phyloP scores from a whole-genome alignment of 768 basidiomycete species.

The Coprinopsis marcescibilis region DNA sequence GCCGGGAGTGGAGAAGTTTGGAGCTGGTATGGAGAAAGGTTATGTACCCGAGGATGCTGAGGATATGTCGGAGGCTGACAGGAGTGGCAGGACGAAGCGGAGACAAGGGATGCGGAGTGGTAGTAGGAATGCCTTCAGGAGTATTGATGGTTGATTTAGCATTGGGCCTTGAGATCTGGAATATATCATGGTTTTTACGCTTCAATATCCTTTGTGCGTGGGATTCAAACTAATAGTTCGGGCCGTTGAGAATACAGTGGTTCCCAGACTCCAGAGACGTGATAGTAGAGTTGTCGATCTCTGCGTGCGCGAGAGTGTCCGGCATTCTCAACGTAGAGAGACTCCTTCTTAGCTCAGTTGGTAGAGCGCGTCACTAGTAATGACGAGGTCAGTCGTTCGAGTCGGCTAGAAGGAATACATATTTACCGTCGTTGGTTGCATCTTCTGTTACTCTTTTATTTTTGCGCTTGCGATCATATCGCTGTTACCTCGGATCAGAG shows the following conservation, averaged over 20 bases:
- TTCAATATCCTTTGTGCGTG: too few species aligned
- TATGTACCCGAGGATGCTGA: constrained; percentile 40
- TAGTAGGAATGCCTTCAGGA: constrained; percentile 77
- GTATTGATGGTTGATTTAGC: too few species aligned
- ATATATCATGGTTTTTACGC: too few species aligned
- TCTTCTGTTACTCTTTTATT: neutral
- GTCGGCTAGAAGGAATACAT: constrained; percentile 32
- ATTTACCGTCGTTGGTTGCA: too few species aligned
- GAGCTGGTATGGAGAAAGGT: constrained; percentile 86
- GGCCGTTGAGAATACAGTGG: too few species aligned
- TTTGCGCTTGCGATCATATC: neutral
- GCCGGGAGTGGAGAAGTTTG: constrained; percentile 74
- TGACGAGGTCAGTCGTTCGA: constrained; percentile 34
- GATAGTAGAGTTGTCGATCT: too few species aligned
- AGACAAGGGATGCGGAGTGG: constrained; percentile 82
- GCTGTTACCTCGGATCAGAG: neutral
- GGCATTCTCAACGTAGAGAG: too few species aligned
- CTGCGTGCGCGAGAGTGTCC: too few species aligned
- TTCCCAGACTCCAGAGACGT: too few species aligned
- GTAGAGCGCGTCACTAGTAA: constrained; percentile 57
- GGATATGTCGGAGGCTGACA: constrained; percentile 53
- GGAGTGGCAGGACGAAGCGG: constrained; percentile 73
- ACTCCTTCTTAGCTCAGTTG: constrained; percentile 55
- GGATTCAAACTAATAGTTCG: too few species aligned
- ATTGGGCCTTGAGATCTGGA: too few species aligned